These are phyloP conservation scores for Thymus mandschuricus DNA, from an alignment of 257 asterid species.

Conservation along the genomic window DNA sequence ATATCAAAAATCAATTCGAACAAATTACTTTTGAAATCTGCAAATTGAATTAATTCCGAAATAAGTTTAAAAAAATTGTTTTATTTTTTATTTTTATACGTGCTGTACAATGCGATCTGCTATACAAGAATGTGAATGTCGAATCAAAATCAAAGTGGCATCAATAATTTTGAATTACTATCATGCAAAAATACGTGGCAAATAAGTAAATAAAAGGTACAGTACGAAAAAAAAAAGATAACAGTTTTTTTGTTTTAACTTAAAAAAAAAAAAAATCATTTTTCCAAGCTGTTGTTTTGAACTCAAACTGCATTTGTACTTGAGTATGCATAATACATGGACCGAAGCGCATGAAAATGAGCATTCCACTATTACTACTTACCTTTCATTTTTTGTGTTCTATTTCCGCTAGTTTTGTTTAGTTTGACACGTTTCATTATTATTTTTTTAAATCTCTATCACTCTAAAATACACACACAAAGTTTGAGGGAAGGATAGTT, in stretches of 20 bases:
- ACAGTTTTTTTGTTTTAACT: background rate
- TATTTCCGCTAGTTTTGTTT: background rate
- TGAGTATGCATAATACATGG: background rate
- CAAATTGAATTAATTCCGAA: background rate
- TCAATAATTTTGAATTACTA: background rate
- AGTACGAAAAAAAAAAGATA: conserved; percentile 9
- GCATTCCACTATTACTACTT: conserved; percentile 2
- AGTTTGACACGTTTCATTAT: too few relatives aligned
- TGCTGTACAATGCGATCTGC: background rate
- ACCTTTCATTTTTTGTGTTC: background rate
- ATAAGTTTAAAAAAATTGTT: background rate
- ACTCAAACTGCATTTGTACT: conserved; percentile 27
- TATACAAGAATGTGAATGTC: background rate
- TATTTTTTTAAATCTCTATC: too few relatives aligned
- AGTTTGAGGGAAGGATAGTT: background rate
- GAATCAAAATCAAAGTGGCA: background rate
- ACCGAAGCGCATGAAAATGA: conserved; percentile 29
- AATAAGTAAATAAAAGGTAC: conserved; percentile 2
- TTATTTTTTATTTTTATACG: background rate
- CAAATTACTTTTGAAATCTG: background rate
- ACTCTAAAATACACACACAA: background rate
- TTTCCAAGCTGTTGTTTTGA: background rate
- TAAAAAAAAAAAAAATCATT: conserved; percentile 4
- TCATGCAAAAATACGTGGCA: background rate
- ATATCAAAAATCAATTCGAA: background rate